phyloP scores from a whole-genome alignment of 306 rosid genomes.

The Citrullus amarus region DNA sequence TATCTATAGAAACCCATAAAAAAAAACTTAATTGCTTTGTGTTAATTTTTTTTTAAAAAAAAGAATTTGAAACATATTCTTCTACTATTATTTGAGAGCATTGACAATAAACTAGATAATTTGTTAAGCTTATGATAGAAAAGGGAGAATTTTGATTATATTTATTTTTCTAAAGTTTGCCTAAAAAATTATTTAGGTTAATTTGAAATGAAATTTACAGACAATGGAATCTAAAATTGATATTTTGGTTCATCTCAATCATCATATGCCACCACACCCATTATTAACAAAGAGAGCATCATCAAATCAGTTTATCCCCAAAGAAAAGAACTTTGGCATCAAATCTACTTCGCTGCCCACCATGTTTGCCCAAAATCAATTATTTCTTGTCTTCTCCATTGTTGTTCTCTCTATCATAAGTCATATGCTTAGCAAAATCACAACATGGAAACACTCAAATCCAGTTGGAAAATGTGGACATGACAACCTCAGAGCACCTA shows the following conservation, averaged over 20 bases:
- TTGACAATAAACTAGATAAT: neutral
- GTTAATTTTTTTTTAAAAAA: too few species aligned
- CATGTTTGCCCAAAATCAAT: neutral
- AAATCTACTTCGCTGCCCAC: neutral
- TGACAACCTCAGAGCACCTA: neutral
- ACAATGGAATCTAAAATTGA: neutral
- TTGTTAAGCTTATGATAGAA: neutral
- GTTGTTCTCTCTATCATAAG: neutral
- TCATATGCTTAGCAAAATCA: neutral
- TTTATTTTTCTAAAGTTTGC: neutral
- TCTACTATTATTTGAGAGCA: neutral
- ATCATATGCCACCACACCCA: neutral
- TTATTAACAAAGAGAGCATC: neutral
- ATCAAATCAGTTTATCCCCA: neutral
- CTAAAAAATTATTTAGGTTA: neutral
- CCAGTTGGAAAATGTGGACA: slow-evolving; percentile 2
- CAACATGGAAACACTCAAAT: neutral
- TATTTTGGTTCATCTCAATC: neutral
- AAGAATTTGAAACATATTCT: neutral
- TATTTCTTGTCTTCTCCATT: neutral
- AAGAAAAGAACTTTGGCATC: neutral
- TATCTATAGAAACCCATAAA: too few species aligned
- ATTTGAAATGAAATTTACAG: neutral
- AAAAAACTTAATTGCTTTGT: too few species aligned
- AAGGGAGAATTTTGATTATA: neutral